phyloP scores from a whole-genome alignment of 2,329 filamentous ascomycete species.

The Tolypocladium nubicola region DNA sequence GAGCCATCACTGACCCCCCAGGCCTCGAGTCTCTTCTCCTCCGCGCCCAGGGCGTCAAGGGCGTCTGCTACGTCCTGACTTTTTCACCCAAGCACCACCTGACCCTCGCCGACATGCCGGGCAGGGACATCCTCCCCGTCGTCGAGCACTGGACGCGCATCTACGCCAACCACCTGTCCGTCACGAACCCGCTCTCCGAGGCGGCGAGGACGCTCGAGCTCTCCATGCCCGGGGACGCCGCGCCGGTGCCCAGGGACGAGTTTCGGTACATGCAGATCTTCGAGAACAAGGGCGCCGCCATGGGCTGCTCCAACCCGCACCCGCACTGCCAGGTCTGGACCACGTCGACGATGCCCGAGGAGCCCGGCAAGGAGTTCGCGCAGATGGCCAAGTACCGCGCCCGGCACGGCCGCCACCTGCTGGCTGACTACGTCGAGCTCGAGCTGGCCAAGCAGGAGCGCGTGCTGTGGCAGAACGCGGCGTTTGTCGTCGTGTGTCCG shows the following conservation, averaged over 20 bases:
- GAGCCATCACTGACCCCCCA: slow-evolving; percentile 16
- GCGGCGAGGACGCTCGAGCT: slow-evolving; percentile 28
- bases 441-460: slow-evolving; percentile 76
- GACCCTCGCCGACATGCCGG: slow-evolving; percentile 81
- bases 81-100: slow-evolving; percentile 87
- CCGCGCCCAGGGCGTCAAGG: slow-evolving; percentile 75
- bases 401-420: slow-evolving; percentile 66
- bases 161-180: slow-evolving; percentile 71
- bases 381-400: slow-evolving; percentile 70
- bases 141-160: slow-evolving; percentile 87
- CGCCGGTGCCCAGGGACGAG: slow-evolving; percentile 52
- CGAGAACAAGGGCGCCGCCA: slow-evolving; percentile 94
- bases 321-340: slow-evolving; percentile 97
- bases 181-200: slow-evolving; percentile 51
- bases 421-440: slow-evolving; percentile 78
- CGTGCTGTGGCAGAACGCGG: slow-evolving; percentile 76
- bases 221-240: slow-evolving; percentile 23
- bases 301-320: slow-evolving; percentile 98
- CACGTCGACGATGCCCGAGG: slow-evolving; percentile 81
- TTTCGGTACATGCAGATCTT: slow-evolving; percentile 99
- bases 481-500: slow-evolving; percentile 80
- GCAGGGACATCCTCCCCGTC: slow-evolving; percentile 67
- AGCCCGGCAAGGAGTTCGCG: slow-evolving; percentile 68
- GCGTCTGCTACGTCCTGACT: slow-evolving; percentile 93
- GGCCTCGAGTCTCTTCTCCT: slow-evolving; percentile 68